Conservation (phyloP, 1,139 yeast genomes). For the Suhomyces kunorum region DNA sequence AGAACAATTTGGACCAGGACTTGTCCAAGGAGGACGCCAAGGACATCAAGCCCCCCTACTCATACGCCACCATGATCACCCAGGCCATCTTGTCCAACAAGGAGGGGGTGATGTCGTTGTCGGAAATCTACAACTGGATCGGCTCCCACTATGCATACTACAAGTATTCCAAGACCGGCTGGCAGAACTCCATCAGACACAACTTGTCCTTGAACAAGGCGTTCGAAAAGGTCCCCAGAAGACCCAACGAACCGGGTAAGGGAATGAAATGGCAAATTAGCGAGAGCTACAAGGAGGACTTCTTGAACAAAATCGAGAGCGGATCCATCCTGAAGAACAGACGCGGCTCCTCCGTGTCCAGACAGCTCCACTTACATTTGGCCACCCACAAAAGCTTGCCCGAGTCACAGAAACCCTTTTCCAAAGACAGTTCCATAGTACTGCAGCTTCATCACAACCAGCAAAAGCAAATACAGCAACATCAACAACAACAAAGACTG, state of each 20-base stretch:
- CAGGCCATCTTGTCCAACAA: conserved; percentile 89
- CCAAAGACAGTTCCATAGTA: conserved; percentile 24
- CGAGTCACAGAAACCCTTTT: conserved; percentile 39
- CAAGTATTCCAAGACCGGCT: conserved; percentile 89
- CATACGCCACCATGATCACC: conserved; percentile 97
- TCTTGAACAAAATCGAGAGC: conserved; percentile 71
- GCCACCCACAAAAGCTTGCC: conserved; percentile 72
- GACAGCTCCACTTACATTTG: conserved; percentile 74
- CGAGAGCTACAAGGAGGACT: conserved; percentile 80
- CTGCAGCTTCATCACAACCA: conserved; percentile 22
- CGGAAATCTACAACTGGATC: conserved; percentile 93
- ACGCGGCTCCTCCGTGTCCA: conserved; percentile 75
- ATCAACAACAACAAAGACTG: conserved; percentile 17
- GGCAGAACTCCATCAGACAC: conserved; percentile 87
- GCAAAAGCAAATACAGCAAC: conserved; percentile 19
- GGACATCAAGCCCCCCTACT: conserved; percentile 94
- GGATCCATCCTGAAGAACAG: conserved; percentile 75
- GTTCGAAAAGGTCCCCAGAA: conserved; percentile 91
- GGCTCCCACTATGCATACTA: conserved; percentile 86
- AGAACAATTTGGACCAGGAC: conserved; percentile 60
- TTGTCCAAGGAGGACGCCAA: conserved; percentile 86
- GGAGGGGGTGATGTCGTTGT: conserved; percentile 84
- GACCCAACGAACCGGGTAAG: conserved; percentile 95
- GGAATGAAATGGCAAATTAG: conserved; percentile 99
- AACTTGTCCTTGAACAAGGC: conserved; percentile 81